These are phyloP conservation scores for Nematodospora valgi DNA, from an alignment of 805 yeast species.

Conservation along the genomic window DNA sequence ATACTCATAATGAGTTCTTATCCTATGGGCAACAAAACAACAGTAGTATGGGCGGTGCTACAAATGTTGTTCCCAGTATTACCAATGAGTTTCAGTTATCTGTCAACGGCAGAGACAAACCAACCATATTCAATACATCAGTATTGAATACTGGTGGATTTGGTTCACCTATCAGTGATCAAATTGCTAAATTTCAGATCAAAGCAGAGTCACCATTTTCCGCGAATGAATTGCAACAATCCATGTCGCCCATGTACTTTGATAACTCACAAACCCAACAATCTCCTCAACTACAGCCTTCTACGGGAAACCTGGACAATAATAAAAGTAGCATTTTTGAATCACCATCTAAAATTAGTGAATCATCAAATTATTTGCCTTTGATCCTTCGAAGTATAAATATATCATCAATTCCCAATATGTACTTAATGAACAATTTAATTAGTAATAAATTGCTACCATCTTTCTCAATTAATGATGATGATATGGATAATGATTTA, in stretches of 20 bases:
- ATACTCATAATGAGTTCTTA: conserved; percentile 11
- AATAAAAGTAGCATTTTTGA: neutral
- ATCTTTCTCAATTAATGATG: conserved; percentile 32
- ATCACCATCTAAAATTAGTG: conserved; percentile 15
- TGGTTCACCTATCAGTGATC: conserved; percentile 15
- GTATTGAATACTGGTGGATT: conserved; percentile 12
- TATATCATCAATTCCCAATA: conserved; percentile 56
- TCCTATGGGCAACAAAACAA: neutral
- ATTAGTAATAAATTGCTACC: conserved; percentile 14
- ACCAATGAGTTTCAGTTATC: neutral
- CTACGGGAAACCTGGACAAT: neutral
- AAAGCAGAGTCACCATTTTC: conserved; percentile 19
- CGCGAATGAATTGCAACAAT: conserved; percentile 11
- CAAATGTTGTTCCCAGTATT: neutral
- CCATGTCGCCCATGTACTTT: conserved; percentile 17
- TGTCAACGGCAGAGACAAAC: neutral
- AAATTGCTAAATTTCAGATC: conserved; percentile 11
- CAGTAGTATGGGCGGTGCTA: neutral
- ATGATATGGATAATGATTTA: conserved; percentile 33
- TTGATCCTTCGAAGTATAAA: conserved; percentile 65
- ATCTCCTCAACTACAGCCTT: conserved; percentile 4
- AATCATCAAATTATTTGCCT: conserved; percentile 61
- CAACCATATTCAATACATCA: neutral
- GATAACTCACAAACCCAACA: conserved; percentile 9
- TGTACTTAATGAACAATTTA: conserved; percentile 37